Conservation (phyloP, 2,329 filamentous ascomycete genomes). For the Fusarium euwallaceae region DNA sequence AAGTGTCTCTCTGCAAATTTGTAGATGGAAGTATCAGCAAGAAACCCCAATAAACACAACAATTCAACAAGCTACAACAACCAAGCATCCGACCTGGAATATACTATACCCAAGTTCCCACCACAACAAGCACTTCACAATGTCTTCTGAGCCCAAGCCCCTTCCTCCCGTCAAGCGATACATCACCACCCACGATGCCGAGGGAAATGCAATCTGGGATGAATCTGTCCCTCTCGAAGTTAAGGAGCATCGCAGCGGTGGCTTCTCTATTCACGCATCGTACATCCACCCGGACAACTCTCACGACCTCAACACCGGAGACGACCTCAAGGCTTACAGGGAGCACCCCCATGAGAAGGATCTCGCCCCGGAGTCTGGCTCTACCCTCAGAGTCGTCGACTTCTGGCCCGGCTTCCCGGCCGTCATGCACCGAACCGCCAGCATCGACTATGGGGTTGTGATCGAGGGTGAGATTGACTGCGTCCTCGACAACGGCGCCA, state of each 20-base stretch:
- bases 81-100: not conserved
- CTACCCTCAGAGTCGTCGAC: slow-evolving; percentile 37
- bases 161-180: slow-evolving; percentile 35
- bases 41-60: not conserved
- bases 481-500: slow-evolving; percentile 37
- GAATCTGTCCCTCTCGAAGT: slow-evolving; percentile 28
- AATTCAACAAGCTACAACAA: not conserved
- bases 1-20: not conserved
- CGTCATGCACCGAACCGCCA: slow-evolving; percentile 42
- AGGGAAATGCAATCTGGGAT: slow-evolving; percentile 39
- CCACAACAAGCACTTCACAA: slow-evolving; percentile 4
- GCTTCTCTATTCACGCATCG: slow-evolving; percentile 38
- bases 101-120: not conserved
- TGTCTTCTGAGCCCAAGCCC: slow-evolving; percentile 28
- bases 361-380: slow-evolving; percentile 34
- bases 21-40: not conserved
- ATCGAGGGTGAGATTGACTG: slow-evolving; percentile 42
- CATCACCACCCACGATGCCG: slow-evolving; percentile 39
- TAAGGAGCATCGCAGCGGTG: slow-evolving; percentile 26
- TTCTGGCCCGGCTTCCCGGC: slow-evolving; percentile 38
- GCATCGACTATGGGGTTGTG: slow-evolving; percentile 40
- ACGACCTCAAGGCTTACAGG: slow-evolving; percentile 34
- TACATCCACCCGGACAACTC: slow-evolving; percentile 33
- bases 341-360: slow-evolving; percentile 35
- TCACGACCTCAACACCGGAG: slow-evolving; percentile 26